phyloP scores from a whole-genome alignment of 2,329 filamentous ascomycete genomes.

The Phaeomoniella chlamydospora region DNA sequence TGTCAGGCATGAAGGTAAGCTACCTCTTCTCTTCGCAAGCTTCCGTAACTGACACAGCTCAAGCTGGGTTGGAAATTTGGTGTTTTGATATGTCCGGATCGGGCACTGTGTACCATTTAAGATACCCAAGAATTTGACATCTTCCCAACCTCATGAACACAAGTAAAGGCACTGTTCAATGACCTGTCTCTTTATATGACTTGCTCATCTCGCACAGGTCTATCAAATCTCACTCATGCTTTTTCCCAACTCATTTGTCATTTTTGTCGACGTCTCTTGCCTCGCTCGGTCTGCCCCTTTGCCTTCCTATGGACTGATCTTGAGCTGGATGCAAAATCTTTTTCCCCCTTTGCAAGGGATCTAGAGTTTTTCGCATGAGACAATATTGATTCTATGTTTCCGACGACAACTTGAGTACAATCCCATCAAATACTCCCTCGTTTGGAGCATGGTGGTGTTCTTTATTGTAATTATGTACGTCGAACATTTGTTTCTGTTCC shows the following conservation, averaged over 20 bases:
- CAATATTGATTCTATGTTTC: constrained; percentile 26
- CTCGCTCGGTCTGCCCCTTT: constrained; percentile 31
- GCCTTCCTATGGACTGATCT: constrained; percentile 17
- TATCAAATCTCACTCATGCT: too few species aligned
- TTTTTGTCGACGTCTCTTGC: constrained; percentile 37
- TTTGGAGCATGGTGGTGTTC: constrained; percentile 5
- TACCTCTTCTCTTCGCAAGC: neutral
- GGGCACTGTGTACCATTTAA: too few species aligned
- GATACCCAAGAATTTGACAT: too few species aligned
- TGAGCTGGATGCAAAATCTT: constrained; percentile 21
- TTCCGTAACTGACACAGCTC: neutral
- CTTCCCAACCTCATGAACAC: too few species aligned
- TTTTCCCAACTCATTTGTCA: too few species aligned
- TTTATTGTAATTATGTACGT: constrained; percentile 10
- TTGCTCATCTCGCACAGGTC: too few species aligned
- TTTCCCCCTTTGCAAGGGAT: too few species aligned
- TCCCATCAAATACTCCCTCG: constrained; percentile 16
- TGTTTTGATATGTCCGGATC: neutral
- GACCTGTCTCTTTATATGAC: too few species aligned
- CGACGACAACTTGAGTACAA: constrained; percentile 35
- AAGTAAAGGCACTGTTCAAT: too few species aligned
- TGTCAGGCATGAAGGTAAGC: neutral
- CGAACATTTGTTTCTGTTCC: neutral
- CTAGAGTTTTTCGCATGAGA: constrained; percentile 35
- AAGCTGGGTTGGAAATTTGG: neutral